Conservation (phyloP, 2,329 filamentous ascomycete genomes). For the Penicillium hordei region DNA sequence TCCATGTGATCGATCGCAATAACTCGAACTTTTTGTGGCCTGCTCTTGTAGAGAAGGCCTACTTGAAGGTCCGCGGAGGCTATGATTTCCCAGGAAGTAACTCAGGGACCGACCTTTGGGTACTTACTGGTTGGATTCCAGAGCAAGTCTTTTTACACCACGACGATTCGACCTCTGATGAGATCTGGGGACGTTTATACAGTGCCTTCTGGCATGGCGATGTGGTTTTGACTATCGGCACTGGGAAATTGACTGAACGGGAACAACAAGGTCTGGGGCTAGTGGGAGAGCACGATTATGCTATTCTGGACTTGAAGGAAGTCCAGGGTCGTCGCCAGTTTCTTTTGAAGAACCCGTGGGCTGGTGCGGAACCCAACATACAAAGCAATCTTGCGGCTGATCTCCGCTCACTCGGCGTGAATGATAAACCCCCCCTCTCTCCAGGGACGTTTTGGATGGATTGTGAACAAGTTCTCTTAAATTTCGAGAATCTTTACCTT, state of each 20-base stretch:
- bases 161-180: constrained; percentile 73
- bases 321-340: constrained; percentile 63
- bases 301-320: constrained; percentile 76
- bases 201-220: constrained; percentile 74
- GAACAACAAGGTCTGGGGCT: constrained; percentile 81
- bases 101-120: constrained; percentile 90
- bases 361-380: constrained; percentile 59
- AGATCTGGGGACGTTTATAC: constrained; percentile 75
- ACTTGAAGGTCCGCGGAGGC: constrained; percentile 89
- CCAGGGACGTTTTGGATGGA: constrained; percentile 94
- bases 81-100: constrained; percentile 99
- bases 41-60: constrained; percentile 90
- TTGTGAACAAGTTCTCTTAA: constrained; percentile 79
- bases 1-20: constrained; percentile 84
- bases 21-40: constrained; percentile 87
- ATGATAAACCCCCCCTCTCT: constrained; percentile 28
- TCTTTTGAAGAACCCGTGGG: constrained; percentile 95
- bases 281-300: constrained; percentile 90
- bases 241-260: constrained; percentile 72
- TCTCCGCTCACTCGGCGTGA: constrained; percentile 13
- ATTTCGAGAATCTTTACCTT: constrained; percentile 93
- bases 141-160: constrained; percentile 91
- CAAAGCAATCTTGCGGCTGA: constrained; percentile 9
- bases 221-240: constrained; percentile 86
- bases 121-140: constrained; percentile 92